Percentiles rank a stretch among this genome's conserved stretches.
Conservation (phyloP, 495 filamentous ascomycete genomes). For the Penicillium antarcticum region DNA sequence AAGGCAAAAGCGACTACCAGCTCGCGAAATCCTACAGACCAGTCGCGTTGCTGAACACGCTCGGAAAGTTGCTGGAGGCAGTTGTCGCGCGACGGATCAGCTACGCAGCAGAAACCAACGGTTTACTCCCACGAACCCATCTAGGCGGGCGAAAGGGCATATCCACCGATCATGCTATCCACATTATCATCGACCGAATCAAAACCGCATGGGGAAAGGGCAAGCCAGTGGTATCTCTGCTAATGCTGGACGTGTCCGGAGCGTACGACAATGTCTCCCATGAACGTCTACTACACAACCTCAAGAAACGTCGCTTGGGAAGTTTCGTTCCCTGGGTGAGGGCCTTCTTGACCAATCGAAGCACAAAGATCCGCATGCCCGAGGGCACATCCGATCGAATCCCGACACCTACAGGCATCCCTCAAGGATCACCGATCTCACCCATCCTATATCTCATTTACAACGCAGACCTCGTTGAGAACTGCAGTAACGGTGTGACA, state of each 20-base stretch:
- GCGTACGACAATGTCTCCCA: too few species aligned
- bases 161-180: slow-evolving; percentile 19
- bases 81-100: slow-evolving; percentile 20
- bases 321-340: too few species aligned
- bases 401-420: slow-evolving; percentile 8
- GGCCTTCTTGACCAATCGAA: too few species aligned
- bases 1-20: slow-evolving; percentile 23
- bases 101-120: slow-evolving; percentile 15
- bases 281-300: too few species aligned
- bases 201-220: slow-evolving; percentile 8
- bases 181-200: slow-evolving; percentile 17
- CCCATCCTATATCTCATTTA: slow-evolving; percentile 23
- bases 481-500: background rate
- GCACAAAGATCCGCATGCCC: too few species aligned
- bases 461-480: slow-evolving; percentile 13
- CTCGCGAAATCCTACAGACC: slow-evolving; percentile 27
- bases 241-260: background rate
- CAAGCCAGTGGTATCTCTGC: slow-evolving; percentile 1
- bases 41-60: slow-evolving; percentile 29
- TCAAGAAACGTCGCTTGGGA: too few species aligned
- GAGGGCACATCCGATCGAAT: too few species aligned
- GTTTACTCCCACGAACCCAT: slow-evolving; percentile 21
- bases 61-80: slow-evolving; percentile 30
- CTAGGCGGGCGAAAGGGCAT: slow-evolving; percentile 15
- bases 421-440: slow-evolving; percentile 19